Evolutionary conservation across 805 yeast genomes (phyloP), one percentile per base, ranked within the genome.

Genomic region (Metschnikowia continentalis): DNA sequence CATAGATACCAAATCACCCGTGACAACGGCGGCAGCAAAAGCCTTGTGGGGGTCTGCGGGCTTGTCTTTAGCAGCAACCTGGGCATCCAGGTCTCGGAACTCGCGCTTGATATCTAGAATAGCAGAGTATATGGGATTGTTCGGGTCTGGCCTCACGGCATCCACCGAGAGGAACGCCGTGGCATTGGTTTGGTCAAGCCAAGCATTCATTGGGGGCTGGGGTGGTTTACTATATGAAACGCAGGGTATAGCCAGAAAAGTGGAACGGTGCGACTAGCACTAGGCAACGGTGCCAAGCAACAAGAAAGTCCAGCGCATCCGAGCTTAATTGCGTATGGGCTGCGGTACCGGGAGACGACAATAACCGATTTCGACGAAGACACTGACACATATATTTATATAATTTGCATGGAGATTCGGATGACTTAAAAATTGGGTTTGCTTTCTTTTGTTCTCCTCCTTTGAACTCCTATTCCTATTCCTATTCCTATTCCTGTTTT

Each of bases 1-100:
- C 23, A 71, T 50, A 1, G 72, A 59, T 1, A 69, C 70, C 30
- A 69, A 33, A 50, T 74, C 77, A 3, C 74, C 76, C 35, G 71
- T 71, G 49, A 69, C 66, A 10, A 70, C 62, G 3, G 75, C 70
- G 20, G 65, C 53, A 49, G 68, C 57, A 15, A 73, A 53, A 51
- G 64, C 68, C 14, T 61, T n/a, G 19, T 54, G 52, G 50, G 15
- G 23, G 33, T 38, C 39, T 32, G 48, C 19, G 23, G 15, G 39
- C 26, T 41, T 15, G 8, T 14, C 42, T 26, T 39, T 15, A 22
- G 42, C 42, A 39, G 30, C 32, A 39, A 14, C 42, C n/a, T 39
- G 32, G 6, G 17, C 14, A 10, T 8, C 10, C 11, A 37, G 40
- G 14, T 19, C 17, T 26, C 26, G 35, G 38, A 54, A 39, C 41